Conservation (phyloP, 768 basidiomycete species). For the Russula abietina region DNA sequence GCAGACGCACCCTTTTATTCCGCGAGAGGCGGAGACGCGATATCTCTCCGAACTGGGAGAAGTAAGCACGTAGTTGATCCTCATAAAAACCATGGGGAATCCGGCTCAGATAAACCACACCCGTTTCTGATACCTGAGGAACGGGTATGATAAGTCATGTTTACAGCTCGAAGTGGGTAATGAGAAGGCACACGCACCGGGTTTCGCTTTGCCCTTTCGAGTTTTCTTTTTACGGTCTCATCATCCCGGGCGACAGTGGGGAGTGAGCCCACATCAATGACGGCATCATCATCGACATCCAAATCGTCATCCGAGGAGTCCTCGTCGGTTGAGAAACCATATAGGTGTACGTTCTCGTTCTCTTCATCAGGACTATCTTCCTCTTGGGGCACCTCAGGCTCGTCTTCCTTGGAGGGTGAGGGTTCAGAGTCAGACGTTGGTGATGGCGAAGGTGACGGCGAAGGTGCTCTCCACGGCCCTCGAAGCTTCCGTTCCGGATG, state of each 20-base stretch:
- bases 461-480: slow-evolving; percentile 8
- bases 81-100: slow-evolving; percentile 98
- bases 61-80: slow-evolving; percentile 87
- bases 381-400: slow-evolving; percentile 19
- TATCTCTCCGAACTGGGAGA: slow-evolving; percentile 90
- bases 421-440: slow-evolving; percentile 1
- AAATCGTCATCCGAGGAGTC: slow-evolving; percentile 74
- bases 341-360: slow-evolving; percentile 45
- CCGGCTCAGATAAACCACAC: slow-evolving; percentile 84
- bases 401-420: slow-evolving; percentile 7
- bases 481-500: slow-evolving; percentile 4
- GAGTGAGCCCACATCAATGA: slow-evolving; percentile 63
- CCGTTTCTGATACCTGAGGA: slow-evolving; percentile 56
- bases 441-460: neutral
- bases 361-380: slow-evolving; percentile 37
- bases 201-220: slow-evolving; percentile 51
- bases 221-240: slow-evolving; percentile 55
- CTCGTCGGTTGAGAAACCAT: slow-evolving; percentile 74
- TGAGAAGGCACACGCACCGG: slow-evolving; percentile 44
- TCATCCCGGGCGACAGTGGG: slow-evolving; percentile 90
- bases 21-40: slow-evolving; percentile 84
- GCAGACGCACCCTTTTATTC: slow-evolving; percentile 71
- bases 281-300: slow-evolving; percentile 45
- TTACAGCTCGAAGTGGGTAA: too few relatives aligned
- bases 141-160: slow-evolving; percentile 7